A percentile compares a stretch with the other conserved stretches of the same genome.
Evolutionary conservation across 306 rosid species (phyloP).

Genomic region (Ochetophila trinervis): DNA sequence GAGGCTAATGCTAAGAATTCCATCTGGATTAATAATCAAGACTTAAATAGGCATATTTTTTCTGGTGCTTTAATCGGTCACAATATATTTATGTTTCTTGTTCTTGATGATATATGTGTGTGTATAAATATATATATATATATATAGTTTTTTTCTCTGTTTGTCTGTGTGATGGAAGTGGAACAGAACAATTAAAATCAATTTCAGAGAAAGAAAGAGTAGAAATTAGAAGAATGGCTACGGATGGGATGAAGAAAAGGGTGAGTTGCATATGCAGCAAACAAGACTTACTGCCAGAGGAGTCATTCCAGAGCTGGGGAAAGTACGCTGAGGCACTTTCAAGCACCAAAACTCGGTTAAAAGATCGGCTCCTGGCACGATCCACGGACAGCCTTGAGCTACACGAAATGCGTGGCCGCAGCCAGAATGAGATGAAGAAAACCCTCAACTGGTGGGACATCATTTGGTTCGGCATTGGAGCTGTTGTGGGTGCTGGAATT

Average conservation of each 20-base stretch:
- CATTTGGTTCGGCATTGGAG: constrained; percentile 30
- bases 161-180: no score
- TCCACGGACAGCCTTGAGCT: constrained; percentile 23
- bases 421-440: constrained; percentile 33
- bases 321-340: constrained; percentile 23
- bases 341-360: constrained; percentile 17
- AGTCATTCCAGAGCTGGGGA: constrained; percentile 34
- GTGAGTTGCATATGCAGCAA: constrained; percentile 14
- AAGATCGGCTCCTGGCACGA: constrained; percentile 22
- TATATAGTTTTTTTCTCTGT: no score
- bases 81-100: no score
- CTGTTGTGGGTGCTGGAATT: constrained; percentile 27
- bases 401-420: constrained; percentile 16
- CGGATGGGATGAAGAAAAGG: background rate
- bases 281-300: constrained; percentile 31
- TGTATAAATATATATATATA: no score
- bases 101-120: no score
- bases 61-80: no score
- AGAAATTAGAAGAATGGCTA: no score
- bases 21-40: no score
- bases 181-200: background rate
- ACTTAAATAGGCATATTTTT: no score
- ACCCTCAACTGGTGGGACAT: constrained; percentile 36
- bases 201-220: constrained; percentile 5
- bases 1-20: no score